Base-by-base conservation (phyloP, 805 yeast species). In the Priceomyces fermenticarens region DNA sequence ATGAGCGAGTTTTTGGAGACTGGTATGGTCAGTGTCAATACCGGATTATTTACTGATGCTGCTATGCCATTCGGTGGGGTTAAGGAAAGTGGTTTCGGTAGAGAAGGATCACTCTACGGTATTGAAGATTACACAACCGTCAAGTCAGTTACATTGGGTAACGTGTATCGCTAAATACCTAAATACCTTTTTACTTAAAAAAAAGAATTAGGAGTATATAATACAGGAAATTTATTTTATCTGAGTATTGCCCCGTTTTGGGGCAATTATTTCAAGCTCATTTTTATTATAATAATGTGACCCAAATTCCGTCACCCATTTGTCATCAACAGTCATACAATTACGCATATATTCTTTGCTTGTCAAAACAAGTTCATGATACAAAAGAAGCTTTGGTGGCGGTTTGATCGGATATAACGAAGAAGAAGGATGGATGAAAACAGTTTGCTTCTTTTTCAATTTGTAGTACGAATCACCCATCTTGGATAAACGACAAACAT, bases 341-440 rank as follows among this genome's bases (percentile, higher is more conserved):
- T 83, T 83, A 43, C 90, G 74, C 88, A 93, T 87, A 60, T 81
- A 91, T 64, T 90, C 97, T 57, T 83, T 87, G 17, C 88, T 77
- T 0, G 99, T 91, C 36, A 85, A 62, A 37, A 91, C 84, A 52
- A 91, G 66, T 45, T 91, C 95, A 53, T 89, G 88, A 58, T 88
- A 93, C 11, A 91, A 67, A 4, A 93, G 69, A 40, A 78, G 67
- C 47, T 78, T 83, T 3, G 90, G 83, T 0, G 89, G 90, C 14
- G 93, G 95, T 43, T 79, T 81, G 10, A 67, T 64, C 10, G 71
- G 67, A 52, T 77, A 80, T 25, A 91, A 56, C 0, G 82, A 78
- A 0, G 96, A 85, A 0, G 96, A 83, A 0, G 99, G 99, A 53
- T 91, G 99, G 26, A 91, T 72, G 53, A 68, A 74, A 1, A 88